Evolutionary conservation across 2,329 filamentous ascomycete species (phyloP), one percentile per base, ranked within the genome.

Genomic region (Chlorencoelia australis): DNA sequence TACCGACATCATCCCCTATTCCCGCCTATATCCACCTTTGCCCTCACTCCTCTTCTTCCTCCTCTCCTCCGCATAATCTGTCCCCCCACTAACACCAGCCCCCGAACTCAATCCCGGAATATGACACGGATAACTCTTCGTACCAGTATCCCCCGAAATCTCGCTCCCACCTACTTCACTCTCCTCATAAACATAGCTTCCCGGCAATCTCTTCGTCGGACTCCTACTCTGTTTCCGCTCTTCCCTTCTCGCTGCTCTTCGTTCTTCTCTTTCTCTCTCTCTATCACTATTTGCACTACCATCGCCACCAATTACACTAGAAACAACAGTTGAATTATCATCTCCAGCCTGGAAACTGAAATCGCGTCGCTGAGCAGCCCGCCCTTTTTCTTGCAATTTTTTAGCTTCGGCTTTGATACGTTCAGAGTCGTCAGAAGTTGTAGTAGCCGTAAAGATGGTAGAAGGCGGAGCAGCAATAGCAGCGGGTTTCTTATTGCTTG

Each of bases 401-500:
- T 65, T 60, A 1, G 73, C 73, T 57, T 79, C 75, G 31, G 67
- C 63, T 22, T 71, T 67, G 44, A 74, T 61, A 13, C 67, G 66
- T 49, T 77, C 71, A n/a, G n/a, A n/a, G 19, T 40, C 39, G 30
- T 48, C 42, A 2, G 40, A n/a, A n/a, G n/a, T n/a, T n/a, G n/a
- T 16, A 17, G 7, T 30, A 15, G 27, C 15, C 5, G 14, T 18
- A 16, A 5, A 16, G 27, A 16, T 30, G 27, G 27, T 16, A 0
- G 27, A 16, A 5, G 14, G 27, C 3, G n/a, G n/a, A n/a, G n/a
- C n/a, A n/a, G n/a, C n/a, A n/a, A n/a, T n/a, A n/a, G n/a, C n/a
- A n/a, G n/a, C n/a, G n/a, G n/a, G n/a, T n/a, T 33, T 36, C 24
- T 40, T 38, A 18, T 46, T 40, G 8, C 13, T 39, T 16, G 22